Conservation (phyloP, 2,329 filamentous ascomycete genomes). For the Trichoderma cornu-damae region DNA sequence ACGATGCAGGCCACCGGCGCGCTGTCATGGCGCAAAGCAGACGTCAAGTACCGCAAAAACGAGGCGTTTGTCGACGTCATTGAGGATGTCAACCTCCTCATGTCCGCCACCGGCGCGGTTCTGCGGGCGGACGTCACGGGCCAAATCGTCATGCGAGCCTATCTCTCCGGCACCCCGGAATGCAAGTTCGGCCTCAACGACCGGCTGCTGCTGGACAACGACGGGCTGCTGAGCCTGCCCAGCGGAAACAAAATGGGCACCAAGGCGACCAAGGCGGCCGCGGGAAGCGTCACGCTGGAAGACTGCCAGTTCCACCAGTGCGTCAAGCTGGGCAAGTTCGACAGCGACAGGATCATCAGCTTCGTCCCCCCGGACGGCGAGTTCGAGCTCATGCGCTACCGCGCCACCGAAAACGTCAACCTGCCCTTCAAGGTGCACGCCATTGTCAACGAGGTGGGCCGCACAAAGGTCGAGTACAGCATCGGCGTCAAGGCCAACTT, state of each 20-base stretch:
- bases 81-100: slow-evolving; percentile 96
- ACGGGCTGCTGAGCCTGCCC: slow-evolving; percentile 59
- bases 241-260: slow-evolving; percentile 73
- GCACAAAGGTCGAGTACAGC: slow-evolving; percentile 97
- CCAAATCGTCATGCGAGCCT: slow-evolving; percentile 97
- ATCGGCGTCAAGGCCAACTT: slow-evolving; percentile 98
- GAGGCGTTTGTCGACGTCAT: slow-evolving; percentile 99
- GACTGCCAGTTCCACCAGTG: slow-evolving; percentile 99
- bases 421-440: slow-evolving; percentile 98
- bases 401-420: slow-evolving; percentile 97
- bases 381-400: slow-evolving; percentile 98
- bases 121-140: slow-evolving; percentile 93
- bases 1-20: slow-evolving; percentile 99
- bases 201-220: slow-evolving; percentile 79
- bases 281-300: slow-evolving; percentile 90
- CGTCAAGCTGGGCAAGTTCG: slow-evolving; percentile 94
- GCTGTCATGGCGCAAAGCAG: slow-evolving; percentile 91
- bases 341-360: slow-evolving; percentile 91
- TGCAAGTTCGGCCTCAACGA: slow-evolving; percentile 99
- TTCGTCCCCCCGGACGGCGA: slow-evolving; percentile 96
- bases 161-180: slow-evolving; percentile 91
- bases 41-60: slow-evolving; percentile 99
- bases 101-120: slow-evolving; percentile 96
- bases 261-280: slow-evolving; percentile 91
- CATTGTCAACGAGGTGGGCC: slow-evolving; percentile 95